Evolutionary conservation across 257 asterid genomes (phyloP).

Genomic region (Solanum paucissectum): DNA sequence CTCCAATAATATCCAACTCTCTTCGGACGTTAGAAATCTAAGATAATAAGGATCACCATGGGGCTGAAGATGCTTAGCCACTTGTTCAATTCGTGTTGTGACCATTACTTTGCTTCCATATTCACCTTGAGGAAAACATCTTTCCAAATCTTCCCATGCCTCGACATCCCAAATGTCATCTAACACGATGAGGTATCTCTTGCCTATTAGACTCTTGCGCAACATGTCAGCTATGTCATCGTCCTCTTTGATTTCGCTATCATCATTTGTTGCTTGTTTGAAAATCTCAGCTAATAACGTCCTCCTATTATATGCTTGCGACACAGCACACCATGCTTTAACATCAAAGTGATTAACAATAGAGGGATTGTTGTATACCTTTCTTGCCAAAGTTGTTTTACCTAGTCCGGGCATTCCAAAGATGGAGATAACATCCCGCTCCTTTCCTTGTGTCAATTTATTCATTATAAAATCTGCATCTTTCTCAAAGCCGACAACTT

Average conservation of each 20-base stretch:
- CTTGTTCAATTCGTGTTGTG: background rate
- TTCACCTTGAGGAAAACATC: background rate
- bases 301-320: background rate
- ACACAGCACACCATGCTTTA: background rate
- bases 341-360: background rate
- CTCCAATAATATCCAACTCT: background rate
- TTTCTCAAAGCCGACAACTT: background rate
- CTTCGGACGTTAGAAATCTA: background rate
- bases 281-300: background rate
- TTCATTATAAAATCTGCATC: background rate
- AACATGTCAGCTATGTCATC: background rate
- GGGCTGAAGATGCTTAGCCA: background rate
- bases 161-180: conserved; percentile 1
- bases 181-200: background rate
- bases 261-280: background rate
- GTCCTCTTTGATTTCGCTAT: background rate
- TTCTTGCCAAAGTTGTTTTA: background rate
- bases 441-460: background rate
- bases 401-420: background rate
- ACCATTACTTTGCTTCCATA: background rate
- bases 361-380: background rate
- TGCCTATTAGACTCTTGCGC: background rate
- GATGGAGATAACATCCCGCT: background rate
- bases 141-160: background rate
- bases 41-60: background rate